Evolutionary conservation across 2,329 filamentous ascomycete species (phyloP).

Genomic region (Xylaria sp.): DNA sequence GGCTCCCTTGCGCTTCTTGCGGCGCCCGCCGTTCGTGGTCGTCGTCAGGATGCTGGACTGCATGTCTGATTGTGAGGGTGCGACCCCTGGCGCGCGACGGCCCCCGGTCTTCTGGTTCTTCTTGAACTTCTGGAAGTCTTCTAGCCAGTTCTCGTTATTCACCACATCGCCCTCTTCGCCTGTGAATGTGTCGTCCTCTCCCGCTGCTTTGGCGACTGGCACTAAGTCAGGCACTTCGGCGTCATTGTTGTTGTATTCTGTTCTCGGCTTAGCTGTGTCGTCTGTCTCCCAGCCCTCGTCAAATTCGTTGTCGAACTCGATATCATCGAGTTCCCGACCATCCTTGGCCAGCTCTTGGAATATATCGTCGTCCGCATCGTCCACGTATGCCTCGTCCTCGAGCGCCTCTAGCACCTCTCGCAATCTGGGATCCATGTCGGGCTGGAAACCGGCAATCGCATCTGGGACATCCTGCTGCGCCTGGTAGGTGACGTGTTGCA

Average conservation of each 20-base stretch:
- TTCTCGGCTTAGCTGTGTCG: constrained; percentile 81
- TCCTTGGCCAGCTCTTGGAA: constrained; percentile 79
- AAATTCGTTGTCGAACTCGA: constrained; percentile 78
- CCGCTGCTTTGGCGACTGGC: constrained; percentile 29
- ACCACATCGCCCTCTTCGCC: constrained; percentile 57
- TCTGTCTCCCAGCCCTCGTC: constrained; percentile 95
- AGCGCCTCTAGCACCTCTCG: constrained; percentile 92
- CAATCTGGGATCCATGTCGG: constrained; percentile 95
- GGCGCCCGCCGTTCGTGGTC: constrained; percentile 80
- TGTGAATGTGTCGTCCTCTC: constrained; percentile 44
- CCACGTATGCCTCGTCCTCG: constrained; percentile 95
- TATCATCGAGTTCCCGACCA: constrained; percentile 77
- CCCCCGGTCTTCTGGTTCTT: constrained; percentile 71
- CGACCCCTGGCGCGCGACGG: constrained; percentile 48
- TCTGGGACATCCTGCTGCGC: constrained; percentile 94
- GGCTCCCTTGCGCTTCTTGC: constrained; percentile 96
- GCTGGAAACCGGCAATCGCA: constrained; percentile 90
- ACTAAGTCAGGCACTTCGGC: constrained; percentile 62
- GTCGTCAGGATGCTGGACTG: constrained; percentile 78
- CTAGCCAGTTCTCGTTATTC: constrained; percentile 84
- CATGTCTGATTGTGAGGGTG: constrained; percentile 68
- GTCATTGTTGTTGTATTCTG: constrained; percentile 63
- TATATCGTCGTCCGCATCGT: constrained; percentile 79
- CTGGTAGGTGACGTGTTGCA: constrained; percentile 83
- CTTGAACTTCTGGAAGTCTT: constrained; percentile 95